Conservation (phyloP, 495 filamentous ascomycete species). For the Amphirosellinia nigrospora region DNA sequence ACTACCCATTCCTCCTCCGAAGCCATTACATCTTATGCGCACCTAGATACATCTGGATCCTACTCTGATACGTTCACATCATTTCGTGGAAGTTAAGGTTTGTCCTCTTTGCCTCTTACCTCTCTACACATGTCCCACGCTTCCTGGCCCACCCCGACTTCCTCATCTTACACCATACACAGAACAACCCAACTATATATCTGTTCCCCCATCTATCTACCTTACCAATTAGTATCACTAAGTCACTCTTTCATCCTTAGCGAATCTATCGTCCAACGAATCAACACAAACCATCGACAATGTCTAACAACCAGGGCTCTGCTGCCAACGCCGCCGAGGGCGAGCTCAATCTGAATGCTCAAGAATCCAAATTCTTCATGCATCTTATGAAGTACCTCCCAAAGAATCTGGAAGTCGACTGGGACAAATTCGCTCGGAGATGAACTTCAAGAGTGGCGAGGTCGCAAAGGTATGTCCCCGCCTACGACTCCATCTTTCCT, state of each 20-base stretch:
- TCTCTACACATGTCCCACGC: not conserved
- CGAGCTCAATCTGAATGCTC: not conserved
- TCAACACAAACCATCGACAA: slow-evolving; percentile 2
- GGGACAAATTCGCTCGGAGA: slow-evolving; percentile 27
- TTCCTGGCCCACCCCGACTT: not conserved
- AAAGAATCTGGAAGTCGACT: slow-evolving; percentile 24
- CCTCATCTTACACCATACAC: not conserved
- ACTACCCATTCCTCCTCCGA: not conserved
- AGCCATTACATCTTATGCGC: not conserved
- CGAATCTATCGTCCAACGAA: not conserved
- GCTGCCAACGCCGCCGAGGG: slow-evolving; percentile 3
- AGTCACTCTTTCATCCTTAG: not conserved
- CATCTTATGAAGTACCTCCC: slow-evolving; percentile 32
- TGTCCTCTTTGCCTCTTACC: not conserved
- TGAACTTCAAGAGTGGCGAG: slow-evolving; percentile 21
- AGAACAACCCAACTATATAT: not conserved
- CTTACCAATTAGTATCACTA: not conserved
- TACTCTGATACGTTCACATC: not conserved
- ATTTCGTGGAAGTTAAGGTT: not conserved
- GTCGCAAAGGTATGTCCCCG: slow-evolving; percentile 33
- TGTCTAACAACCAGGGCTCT: not conserved
- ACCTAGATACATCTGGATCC: not conserved
- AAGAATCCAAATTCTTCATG: slow-evolving; percentile 30
- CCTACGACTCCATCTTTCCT: not conserved
- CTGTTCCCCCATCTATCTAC: not conserved